Conservation (phyloP, 2,329 filamentous ascomycete species). For the Cladosporium sp. region DNA sequence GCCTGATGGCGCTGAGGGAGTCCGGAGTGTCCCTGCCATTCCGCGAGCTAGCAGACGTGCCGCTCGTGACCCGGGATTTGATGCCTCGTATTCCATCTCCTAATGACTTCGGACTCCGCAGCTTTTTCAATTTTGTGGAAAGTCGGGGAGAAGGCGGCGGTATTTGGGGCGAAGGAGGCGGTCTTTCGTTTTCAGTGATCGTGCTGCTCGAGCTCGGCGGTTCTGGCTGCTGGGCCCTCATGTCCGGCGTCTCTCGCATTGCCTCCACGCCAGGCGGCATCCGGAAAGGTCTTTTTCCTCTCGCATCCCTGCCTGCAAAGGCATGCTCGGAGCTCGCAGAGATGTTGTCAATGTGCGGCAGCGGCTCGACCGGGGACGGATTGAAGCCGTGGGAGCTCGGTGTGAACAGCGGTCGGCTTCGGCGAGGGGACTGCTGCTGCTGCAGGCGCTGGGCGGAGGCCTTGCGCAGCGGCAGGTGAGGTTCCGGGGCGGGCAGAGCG, state of each 20-base stretch:
- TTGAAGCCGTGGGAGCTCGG: conserved; percentile 25
- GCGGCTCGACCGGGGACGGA: conserved; percentile 23
- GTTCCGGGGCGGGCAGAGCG: conserved; percentile 27
- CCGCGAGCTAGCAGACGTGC: conserved; percentile 6
- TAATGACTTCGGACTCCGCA: conserved; percentile 16
- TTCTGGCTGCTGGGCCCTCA: conserved; percentile 15
- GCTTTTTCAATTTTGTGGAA: conserved; percentile 13
- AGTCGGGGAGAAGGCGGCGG: conserved; percentile 15
- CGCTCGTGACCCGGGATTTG: conserved; percentile 18
- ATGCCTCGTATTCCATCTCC: conserved; percentile 24
- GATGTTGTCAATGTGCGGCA: conserved; percentile 24
- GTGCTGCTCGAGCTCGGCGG: conserved; percentile 10
- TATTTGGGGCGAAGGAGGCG: conserved; percentile 21
- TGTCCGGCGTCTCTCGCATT: conserved; percentile 11
- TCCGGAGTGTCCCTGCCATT: conserved; percentile 13
- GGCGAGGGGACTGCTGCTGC: conserved; percentile 23
- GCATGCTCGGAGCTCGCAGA: conserved; percentile 31
- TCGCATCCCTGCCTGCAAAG: conserved; percentile 26
- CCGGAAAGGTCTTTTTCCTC: conserved; percentile 19
- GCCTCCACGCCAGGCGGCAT: conserved; percentile 24
- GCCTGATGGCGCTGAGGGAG: conserved; percentile 13
- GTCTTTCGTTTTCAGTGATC: conserved; percentile 8
- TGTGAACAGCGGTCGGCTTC: conserved; percentile 24
- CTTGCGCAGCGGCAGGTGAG: conserved; percentile 37
- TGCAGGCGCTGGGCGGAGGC: conserved; percentile 37